A percentile compares a stretch with the other conserved stretches of the same genome.
These are phyloP conservation scores for Borovskyia barvae DNA, from an alignment of 208 protist genomes.

Conservation along the genomic window DNA sequence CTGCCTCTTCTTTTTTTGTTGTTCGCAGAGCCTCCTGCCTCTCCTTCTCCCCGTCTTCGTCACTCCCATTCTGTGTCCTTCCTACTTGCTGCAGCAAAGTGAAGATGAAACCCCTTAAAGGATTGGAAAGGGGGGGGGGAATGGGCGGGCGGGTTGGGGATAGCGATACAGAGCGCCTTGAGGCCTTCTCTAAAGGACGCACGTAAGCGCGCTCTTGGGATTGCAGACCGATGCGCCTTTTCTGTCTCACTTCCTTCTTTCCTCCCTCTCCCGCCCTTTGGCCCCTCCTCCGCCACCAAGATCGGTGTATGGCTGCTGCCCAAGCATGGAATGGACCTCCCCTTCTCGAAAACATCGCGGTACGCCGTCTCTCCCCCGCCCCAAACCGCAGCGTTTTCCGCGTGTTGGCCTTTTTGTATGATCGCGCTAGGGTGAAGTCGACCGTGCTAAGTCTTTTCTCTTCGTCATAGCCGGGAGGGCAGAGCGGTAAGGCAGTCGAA, in stretches of 20 bases:
- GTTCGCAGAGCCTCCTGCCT: not conserved
- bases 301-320: too few species aligned
- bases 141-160: not conserved
- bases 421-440: too few species aligned
- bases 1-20: not conserved
- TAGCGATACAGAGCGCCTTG: not conserved
- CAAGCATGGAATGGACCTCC: too few species aligned
- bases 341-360: too few species aligned
- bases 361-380: too few species aligned
- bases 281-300: too few species aligned
- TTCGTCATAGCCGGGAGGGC: not conserved
- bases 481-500: not conserved
- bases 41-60: not conserved
- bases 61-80: not conserved
- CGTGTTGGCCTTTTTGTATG: not conserved
- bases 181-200: too few species aligned
- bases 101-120: not conserved
- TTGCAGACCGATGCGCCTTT: too few species aligned
- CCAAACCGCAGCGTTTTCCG: not conserved
- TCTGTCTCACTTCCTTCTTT: too few species aligned
- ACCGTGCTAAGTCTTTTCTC: slow-evolving; percentile 1
- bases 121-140: not conserved
- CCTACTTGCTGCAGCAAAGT: not conserved
- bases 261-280: too few species aligned
- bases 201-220: too few species aligned